Evolutionary conservation across 1,284 basidiomycete species (phyloP).

Genomic region (Pholiota adiposa): DNA sequence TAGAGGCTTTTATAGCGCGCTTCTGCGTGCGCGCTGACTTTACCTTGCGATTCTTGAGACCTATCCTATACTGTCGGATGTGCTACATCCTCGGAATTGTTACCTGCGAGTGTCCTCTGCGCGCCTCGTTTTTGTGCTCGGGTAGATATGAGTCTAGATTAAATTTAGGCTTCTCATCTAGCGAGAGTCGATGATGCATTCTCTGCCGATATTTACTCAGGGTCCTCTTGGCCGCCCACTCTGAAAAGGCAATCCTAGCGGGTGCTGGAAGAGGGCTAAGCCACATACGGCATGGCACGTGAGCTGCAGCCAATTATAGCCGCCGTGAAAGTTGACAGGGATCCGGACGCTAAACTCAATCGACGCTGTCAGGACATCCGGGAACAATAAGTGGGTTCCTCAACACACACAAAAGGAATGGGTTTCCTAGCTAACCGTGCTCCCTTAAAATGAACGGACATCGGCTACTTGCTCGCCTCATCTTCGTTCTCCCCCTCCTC

Average conservation of each 20-base stretch:
- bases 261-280: background rate
- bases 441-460: conserved; percentile 21
- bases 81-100: conserved; percentile 4
- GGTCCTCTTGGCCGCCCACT: background rate
- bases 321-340: conserved; percentile 4
- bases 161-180: background rate
- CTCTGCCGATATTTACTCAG: conserved; percentile 9
- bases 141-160: conserved; percentile 3
- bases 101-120: background rate
- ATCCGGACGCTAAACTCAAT: conserved; percentile 20
- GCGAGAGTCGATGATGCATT: background rate
- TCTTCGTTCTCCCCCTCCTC: conserved; percentile 13
- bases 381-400: conserved; percentile 17
- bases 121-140: conserved; percentile 8
- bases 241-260: background rate
- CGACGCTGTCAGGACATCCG: conserved; percentile 21
- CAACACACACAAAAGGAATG: conserved; percentile 22
- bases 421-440: conserved; percentile 16
- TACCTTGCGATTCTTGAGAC: background rate
- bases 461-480: conserved; percentile 9
- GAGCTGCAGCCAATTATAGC: conserved; percentile 5
- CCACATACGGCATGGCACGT: background rate
- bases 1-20: background rate
- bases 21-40: background rate
- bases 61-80: background rate